These are phyloP conservation scores for Rhodotorula sp. DNA, from an alignment of 1,284 basidiomycete genomes.

Conservation along the genomic window DNA sequence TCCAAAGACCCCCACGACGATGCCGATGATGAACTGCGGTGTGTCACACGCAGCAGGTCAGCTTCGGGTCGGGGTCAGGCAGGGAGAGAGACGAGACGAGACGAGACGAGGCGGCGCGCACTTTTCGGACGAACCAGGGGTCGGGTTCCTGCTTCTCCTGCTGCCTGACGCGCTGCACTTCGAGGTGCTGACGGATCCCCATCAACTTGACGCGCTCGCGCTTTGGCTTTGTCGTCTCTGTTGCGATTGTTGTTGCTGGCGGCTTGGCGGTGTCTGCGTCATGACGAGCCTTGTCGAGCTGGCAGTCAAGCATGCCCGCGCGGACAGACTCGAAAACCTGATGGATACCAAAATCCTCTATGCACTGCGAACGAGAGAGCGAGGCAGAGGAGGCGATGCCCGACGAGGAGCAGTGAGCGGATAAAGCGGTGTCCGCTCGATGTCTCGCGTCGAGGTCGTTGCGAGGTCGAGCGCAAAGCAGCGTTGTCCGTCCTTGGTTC, in stretches of 20 bases:
- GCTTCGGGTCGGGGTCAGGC: not conserved
- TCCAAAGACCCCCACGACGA: constrained; percentile 33
- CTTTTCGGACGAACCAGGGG: constrained; percentile 29
- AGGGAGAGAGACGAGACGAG: not conserved
- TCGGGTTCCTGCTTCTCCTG: constrained; percentile 26
- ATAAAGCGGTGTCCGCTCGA: too few species aligned
- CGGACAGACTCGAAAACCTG: too few species aligned
- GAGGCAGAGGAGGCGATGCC: too few species aligned
- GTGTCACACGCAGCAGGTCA: too few species aligned
- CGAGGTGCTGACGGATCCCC: constrained; percentile 19
- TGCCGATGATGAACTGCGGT: constrained; percentile 28
- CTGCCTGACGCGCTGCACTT: constrained; percentile 19
- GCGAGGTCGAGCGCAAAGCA: too few species aligned
- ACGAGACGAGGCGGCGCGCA: not conserved
- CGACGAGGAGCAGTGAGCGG: too few species aligned
- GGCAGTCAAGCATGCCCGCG: constrained; percentile 32
- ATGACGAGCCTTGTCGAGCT: constrained; percentile 15
- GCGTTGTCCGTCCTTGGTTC: too few species aligned
- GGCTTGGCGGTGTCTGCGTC: not conserved
- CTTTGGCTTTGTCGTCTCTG: not conserved
- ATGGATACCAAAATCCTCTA: too few species aligned
- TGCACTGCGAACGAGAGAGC: too few species aligned
- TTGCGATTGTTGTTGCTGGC: not conserved
- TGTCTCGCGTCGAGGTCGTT: too few species aligned
- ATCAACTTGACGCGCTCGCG: constrained; percentile 5